phyloP scores from a whole-genome alignment of 495 filamentous ascomycete species.

The Aspergillus homomorphus region DNA sequence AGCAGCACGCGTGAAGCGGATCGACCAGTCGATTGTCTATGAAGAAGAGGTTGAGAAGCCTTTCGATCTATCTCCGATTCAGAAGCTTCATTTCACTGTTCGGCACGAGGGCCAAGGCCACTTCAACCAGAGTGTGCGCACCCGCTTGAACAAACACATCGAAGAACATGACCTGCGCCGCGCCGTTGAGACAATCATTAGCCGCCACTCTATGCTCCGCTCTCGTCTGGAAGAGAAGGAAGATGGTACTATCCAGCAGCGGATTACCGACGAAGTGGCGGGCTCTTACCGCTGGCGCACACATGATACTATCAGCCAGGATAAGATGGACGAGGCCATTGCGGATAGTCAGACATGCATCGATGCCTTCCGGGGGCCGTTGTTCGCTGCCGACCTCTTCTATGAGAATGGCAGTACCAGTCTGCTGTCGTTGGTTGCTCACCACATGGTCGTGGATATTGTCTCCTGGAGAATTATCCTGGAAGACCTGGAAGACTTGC shows the following conservation, averaged over 20 bases:
- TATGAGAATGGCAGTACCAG: conserved; percentile 43
- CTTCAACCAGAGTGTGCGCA: conserved; percentile 69
- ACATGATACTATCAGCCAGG: conserved; percentile 22
- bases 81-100: conserved; percentile 63
- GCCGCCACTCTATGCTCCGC: conserved; percentile 70
- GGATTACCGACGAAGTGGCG: conserved; percentile 35
- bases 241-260: conserved; percentile 32
- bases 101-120: conserved; percentile 56
- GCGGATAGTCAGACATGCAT: conserved; percentile 43
- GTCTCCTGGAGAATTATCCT: conserved; percentile 69
- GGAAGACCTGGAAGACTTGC: conserved; percentile 61
- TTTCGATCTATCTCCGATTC: conserved; percentile 70
- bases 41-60: conserved; percentile 42
- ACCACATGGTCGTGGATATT: conserved; percentile 68
- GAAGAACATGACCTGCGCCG: conserved; percentile 45
- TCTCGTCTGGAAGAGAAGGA: conserved; percentile 52
- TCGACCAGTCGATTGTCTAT: conserved; percentile 31
- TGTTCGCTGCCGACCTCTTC: conserved; percentile 49
- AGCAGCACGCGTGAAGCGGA: conserved; percentile 31
- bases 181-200: conserved; percentile 57
- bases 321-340: conserved; percentile 29
- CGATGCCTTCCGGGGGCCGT: conserved; percentile 41
- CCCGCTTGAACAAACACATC: conserved; percentile 52
- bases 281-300: conserved; percentile 36
- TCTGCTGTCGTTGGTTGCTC: conserved; percentile 61